phyloP scores from a whole-genome alignment of 495 filamentous ascomycete species.

The Corynascus novoguineensis region DNA sequence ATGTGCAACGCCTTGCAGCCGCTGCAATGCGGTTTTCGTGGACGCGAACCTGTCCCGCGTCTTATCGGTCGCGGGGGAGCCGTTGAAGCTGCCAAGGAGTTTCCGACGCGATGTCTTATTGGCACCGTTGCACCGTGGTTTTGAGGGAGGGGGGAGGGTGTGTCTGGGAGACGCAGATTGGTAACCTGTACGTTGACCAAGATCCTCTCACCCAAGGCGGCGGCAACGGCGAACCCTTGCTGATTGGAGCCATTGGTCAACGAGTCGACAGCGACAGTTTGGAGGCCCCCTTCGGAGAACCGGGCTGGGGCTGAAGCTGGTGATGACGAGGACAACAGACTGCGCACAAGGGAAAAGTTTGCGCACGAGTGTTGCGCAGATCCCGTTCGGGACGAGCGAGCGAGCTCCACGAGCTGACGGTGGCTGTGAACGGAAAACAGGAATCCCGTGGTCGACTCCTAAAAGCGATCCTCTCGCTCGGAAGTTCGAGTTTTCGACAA shows the following conservation, averaged over 20 bases:
- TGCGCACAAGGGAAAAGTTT: too few species aligned
- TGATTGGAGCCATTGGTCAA: conserved; percentile 7
- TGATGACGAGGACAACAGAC: conserved; percentile 11
- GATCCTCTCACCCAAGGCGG: not conserved
- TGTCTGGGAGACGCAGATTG: conserved; percentile 1
- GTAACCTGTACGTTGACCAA: not conserved
- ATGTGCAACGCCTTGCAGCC: conserved; percentile 3
- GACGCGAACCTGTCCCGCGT: not conserved
- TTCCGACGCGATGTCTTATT: not conserved
- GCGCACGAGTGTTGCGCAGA: too few species aligned
- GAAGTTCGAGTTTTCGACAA: not conserved
- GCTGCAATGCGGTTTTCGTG: not conserved
- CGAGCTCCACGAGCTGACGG: not conserved
- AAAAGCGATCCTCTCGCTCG: not conserved
- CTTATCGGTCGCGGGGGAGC: not conserved
- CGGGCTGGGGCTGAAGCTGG: conserved; percentile 1
- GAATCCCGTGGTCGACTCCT: not conserved
- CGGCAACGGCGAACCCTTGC: conserved; percentile 3
- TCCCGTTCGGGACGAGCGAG: not conserved
- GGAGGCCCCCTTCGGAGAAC: not conserved
- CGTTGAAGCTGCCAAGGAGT: not conserved
- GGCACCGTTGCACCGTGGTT: not conserved
- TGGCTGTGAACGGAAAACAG: conserved; percentile 9
- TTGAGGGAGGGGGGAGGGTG: not conserved
- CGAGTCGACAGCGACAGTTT: not conserved